Evolutionary conservation across 495 filamentous ascomycete species (phyloP).

Genomic region (Glonium stellatum): DNA sequence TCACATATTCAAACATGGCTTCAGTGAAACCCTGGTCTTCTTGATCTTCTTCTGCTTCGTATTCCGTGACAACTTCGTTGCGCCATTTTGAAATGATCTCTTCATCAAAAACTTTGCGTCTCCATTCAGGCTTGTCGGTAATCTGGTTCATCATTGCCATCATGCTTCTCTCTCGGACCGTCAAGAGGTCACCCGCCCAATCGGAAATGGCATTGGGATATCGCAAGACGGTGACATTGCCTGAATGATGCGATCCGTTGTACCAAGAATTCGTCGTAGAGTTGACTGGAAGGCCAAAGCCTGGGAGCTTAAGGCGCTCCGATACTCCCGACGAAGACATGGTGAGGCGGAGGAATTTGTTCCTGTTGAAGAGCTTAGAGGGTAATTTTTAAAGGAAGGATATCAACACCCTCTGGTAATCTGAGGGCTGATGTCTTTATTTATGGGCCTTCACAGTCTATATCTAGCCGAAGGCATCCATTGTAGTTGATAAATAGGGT

Average conservation of each 20-base stretch:
- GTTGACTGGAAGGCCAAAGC: conserved; percentile 1
- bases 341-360: no score
- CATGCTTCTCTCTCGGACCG: background rate
- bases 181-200: background rate
- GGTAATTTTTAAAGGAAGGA: no score
- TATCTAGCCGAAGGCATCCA: no score
- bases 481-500: no score
- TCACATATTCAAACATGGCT: background rate
- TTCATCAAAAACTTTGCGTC: conserved; percentile 3
- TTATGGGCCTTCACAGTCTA: no score
- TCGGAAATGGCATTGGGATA: conserved; percentile 4
- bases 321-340: background rate
- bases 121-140: conserved; percentile 3
- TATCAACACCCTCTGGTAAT: no score
- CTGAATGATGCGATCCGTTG: background rate
- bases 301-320: background rate
- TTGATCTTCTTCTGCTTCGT: no score
- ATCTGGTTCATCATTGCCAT: conserved; percentile 2
- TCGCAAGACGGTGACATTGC: background rate
- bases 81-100: conserved; percentile 4
- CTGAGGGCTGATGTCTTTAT: no score
- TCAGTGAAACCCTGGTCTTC: background rate
- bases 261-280: background rate
- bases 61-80: background rate
- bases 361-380: no score